phyloP scores from a whole-genome alignment of 2,329 filamentous ascomycete genomes.

The Phaeosphaeriaceae sp. region DNA sequence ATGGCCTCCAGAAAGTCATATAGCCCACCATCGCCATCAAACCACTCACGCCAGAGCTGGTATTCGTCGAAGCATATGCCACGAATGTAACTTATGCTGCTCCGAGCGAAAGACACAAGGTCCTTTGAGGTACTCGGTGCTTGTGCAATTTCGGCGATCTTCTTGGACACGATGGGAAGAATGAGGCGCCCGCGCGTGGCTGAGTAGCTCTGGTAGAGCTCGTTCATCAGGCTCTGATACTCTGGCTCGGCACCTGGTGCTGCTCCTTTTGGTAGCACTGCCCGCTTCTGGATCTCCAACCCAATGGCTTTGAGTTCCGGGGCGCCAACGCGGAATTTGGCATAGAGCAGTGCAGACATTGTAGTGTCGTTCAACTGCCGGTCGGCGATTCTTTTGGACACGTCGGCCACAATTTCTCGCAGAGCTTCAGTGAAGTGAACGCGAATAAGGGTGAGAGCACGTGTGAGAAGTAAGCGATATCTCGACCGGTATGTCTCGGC shows the following conservation, averaged over 20 bases:
- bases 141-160: conserved; percentile 62
- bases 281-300: conserved; percentile 71
- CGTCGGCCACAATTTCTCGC: conserved; percentile 67
- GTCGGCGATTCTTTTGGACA: conserved; percentile 67
- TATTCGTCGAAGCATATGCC: conserved; percentile 71
- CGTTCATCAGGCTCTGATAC: conserved; percentile 70
- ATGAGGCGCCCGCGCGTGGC: conserved; percentile 65
- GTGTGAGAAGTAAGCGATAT: conserved; percentile 80
- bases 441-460: conserved; percentile 70
- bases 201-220: conserved; percentile 69
- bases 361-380: conserved; percentile 74
- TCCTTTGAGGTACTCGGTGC: conserved; percentile 67
- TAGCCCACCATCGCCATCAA: conserved; percentile 65
- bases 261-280: conserved; percentile 64
- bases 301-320: conserved; percentile 70
- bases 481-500: conserved; percentile 85
- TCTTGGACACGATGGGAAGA: conserved; percentile 67
- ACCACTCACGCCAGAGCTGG: conserved; percentile 71
- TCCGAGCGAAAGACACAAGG: conserved; percentile 68
- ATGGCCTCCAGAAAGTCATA: conserved; percentile 72
- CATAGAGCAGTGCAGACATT: conserved; percentile 72
- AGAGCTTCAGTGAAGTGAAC: conserved; percentile 70
- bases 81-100: conserved; percentile 69
- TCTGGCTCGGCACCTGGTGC: conserved; percentile 66
- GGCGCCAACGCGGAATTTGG: conserved; percentile 72